Evolutionary conservation across 2,329 filamentous ascomycete species (phyloP).

Genomic region (Arthroderma uncinatum): DNA sequence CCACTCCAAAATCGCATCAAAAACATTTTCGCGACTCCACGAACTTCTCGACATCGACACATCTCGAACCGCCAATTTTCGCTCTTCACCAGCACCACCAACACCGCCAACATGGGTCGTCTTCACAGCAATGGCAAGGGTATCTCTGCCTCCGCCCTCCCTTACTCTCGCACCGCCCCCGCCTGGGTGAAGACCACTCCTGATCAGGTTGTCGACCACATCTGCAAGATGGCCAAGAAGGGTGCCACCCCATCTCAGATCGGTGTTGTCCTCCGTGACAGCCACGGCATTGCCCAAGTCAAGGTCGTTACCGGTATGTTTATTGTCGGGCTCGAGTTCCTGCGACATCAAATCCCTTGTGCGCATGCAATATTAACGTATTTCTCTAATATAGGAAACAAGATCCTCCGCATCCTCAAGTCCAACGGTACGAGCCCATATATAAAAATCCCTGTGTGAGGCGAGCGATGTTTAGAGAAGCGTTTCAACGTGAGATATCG

Average conservation of each 20-base stretch:
- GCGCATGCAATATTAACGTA: constrained; percentile 9
- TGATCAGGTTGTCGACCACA: constrained; percentile 97
- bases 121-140: constrained; percentile 99
- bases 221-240: constrained; percentile 98
- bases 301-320: constrained; percentile 86
- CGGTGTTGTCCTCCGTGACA: constrained; percentile 95
- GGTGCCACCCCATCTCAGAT: constrained; percentile 98
- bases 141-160: constrained; percentile 89
- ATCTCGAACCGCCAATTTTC: neutral
- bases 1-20: neutral
- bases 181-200: constrained; percentile 98
- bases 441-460: neutral
- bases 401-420: constrained; percentile 99
- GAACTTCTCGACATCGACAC: constrained; percentile 2
- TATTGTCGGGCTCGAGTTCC: neutral
- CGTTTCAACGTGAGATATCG: constrained; percentile 1
- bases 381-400: constrained; percentile 64
- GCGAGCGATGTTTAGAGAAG: neutral
- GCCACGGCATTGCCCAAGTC: constrained; percentile 95
- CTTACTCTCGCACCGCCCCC: constrained; percentile 87
- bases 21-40: neutral
- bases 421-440: constrained; percentile 63
- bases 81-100: constrained; percentile 11
- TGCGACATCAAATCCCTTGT: neutral
- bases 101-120: constrained; percentile 60